These are phyloP conservation scores for Berberis thunbergii DNA, from an alignment of 164 flowering plant genomes.

Conservation along the genomic window DNA sequence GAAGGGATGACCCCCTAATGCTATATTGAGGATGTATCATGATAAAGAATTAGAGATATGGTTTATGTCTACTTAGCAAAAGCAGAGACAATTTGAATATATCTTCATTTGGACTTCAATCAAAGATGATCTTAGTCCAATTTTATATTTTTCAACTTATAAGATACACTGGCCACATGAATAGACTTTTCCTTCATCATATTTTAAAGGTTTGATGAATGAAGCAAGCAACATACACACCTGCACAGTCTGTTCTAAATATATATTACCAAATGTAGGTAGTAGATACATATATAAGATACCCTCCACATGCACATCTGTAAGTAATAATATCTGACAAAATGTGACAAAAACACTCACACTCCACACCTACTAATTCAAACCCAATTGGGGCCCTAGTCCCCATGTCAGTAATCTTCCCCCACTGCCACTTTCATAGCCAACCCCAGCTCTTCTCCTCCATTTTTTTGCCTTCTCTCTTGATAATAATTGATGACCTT, in stretches of 20 bases:
- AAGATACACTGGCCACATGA: background rate
- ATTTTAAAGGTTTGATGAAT: background rate
- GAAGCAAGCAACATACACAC: too few relatives aligned
- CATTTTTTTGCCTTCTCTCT: slow-evolving; percentile 1
- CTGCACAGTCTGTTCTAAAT: too few relatives aligned
- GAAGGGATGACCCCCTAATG: too few relatives aligned
- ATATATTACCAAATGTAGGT: too few relatives aligned
- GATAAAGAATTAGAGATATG: too few relatives aligned
- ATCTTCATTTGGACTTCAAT: too few relatives aligned
- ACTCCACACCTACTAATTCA: slow-evolving; percentile 42
- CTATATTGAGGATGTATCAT: too few relatives aligned
- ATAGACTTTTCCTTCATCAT: background rate
- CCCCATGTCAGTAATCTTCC: slow-evolving; percentile 40
- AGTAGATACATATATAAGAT: too few relatives aligned
- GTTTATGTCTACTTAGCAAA: too few relatives aligned
- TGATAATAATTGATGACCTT: slow-evolving; percentile 3
- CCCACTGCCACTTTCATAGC: slow-evolving; percentile 12
- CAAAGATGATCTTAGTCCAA: background rate
- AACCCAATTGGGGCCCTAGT: slow-evolving; percentile 37
- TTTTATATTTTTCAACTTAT: background rate
- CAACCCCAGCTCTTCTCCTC: slow-evolving; percentile 11
- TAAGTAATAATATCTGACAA: slow-evolving; percentile 26
- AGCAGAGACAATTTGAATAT: too few relatives aligned
- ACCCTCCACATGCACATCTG: slow-evolving; percentile 21
- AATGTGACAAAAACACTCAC: slow-evolving; percentile 18